Evolutionary conservation across 2,329 filamentous ascomycete species (phyloP).

Genomic region (Penicillium sp.): DNA sequence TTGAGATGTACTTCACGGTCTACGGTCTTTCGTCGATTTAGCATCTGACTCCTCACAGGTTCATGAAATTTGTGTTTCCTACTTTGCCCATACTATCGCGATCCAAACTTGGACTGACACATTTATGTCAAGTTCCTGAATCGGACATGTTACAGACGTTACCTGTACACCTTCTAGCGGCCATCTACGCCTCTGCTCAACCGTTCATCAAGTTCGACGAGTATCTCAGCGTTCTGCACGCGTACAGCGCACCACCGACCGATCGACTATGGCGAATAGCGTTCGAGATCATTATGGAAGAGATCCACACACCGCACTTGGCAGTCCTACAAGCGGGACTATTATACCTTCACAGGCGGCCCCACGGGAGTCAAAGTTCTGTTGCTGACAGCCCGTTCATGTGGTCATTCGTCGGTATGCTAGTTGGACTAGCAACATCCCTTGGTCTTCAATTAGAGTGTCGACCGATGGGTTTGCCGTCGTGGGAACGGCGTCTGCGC

Average conservation of each 20-base stretch:
- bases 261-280: conserved; percentile 24
- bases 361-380: conserved; percentile 14
- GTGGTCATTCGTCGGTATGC: conserved; percentile 33
- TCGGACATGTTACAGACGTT: conserved; percentile 10
- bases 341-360: conserved; percentile 26
- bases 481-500: conserved; percentile 35
- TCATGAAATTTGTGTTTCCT: conserved; percentile 25
- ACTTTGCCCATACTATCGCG: conserved; percentile 26
- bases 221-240: conserved; percentile 18
- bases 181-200: conserved; percentile 29
- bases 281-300: conserved; percentile 19
- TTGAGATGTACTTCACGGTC: not conserved
- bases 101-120: conserved; percentile 15
- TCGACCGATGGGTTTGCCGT: conserved; percentile 31
- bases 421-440: conserved; percentile 29
- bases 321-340: conserved; percentile 27
- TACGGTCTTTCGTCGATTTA: not conserved
- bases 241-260: conserved; percentile 17
- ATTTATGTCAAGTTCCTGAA: conserved; percentile 3
- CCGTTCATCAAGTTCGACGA: conserved; percentile 27
- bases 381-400: conserved; percentile 30
- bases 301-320: conserved; percentile 29
- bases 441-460: conserved; percentile 35
- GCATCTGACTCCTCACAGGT: conserved; percentile 8
- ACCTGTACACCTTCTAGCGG: conserved; percentile 26